Evolutionary conservation across 805 yeast species (phyloP).

Genomic region (Pichia occidentalis): DNA sequence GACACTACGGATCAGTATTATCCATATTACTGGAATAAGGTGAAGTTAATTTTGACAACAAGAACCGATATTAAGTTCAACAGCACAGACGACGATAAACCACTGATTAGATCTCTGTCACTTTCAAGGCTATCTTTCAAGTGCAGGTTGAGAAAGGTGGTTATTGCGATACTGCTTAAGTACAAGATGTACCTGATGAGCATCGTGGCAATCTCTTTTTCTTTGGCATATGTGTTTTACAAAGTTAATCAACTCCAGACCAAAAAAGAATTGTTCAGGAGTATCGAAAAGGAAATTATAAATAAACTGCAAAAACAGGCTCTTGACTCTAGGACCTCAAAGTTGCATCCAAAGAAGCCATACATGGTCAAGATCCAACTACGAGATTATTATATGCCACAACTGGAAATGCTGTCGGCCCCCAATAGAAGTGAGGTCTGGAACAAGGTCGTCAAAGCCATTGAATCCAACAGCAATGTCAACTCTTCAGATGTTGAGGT

Average conservation of each 20-base stretch:
- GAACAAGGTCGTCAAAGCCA: conserved; percentile 45
- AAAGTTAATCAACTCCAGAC: conserved; percentile 33
- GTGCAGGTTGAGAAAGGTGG: conserved; percentile 24
- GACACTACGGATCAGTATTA: conserved; percentile 17
- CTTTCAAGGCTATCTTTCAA: conserved; percentile 24
- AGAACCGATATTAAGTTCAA: conserved; percentile 8
- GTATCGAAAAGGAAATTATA: conserved; percentile 42
- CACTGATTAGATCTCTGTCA: conserved; percentile 24
- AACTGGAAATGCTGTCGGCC: conserved; percentile 20
- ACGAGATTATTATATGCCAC: conserved; percentile 52
- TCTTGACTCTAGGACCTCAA: conserved; percentile 28
- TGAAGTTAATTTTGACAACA: conserved; percentile 7
- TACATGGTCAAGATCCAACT: conserved; percentile 67
- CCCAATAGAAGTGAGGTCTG: conserved; percentile 46
- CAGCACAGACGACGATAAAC: neutral
- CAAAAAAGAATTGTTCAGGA: conserved; percentile 37
- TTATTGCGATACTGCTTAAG: conserved; percentile 19
- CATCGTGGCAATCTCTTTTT: conserved; percentile 3
- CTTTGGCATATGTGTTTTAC: conserved; percentile 22
- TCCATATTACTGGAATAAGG: conserved; percentile 25
- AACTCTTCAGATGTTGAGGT: conserved; percentile 58
- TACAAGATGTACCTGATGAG: conserved; percentile 21
- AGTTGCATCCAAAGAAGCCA: conserved; percentile 32
- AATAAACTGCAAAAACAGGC: conserved; percentile 44
- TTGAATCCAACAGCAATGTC: conserved; percentile 65